Evolutionary conservation across 768 basidiomycete genomes (phyloP), one percentile per base, ranked within the genome.

Genomic region (Chalciporus pseudorubinellus): DNA sequence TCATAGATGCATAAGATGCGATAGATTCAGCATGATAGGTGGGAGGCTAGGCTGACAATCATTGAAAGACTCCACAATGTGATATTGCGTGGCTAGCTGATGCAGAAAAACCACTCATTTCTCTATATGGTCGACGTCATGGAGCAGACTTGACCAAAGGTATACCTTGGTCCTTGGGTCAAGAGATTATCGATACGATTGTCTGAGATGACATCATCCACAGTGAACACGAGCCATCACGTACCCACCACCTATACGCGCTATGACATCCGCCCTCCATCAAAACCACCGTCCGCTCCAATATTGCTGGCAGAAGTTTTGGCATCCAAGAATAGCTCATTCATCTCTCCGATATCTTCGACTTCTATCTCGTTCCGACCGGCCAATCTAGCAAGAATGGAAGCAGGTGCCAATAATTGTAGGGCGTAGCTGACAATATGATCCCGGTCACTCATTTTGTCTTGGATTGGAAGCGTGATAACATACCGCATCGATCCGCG

Each of bases 291-390:
- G 21, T 67, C 65, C 14, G 69, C 76, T 57, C 70, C 69, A 31
- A 84, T 82, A 54, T 79, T 74, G 20, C 68, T 64, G n/a, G 85
- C 85, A 50, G 79, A 81, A 0, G 88, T 85, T 66, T 94, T 95
- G 18, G 95, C 93, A 68, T 98, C 95, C 61, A 98, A 75, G 77
- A 99, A 99, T 28, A 99, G 74, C 64, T 92, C 91, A 57, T 86
- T 87, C 86, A 97, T 93, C 77, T 98, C 94, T 29, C 80, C 78
- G 44, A 98, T 84, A 68, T 99, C 97, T 57, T 98, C 93, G 3
- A 85, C 71, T 54, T 84, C 81, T 50, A 98, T 92, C 61, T 93
- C 86, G 29, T 71, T 77, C 52, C 92, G 84, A 3, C 95, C 94
- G 0, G 78, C 80, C 26, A 94, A 70, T 31, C 76, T 73, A 3